Base-by-base conservation (phyloP, 2,329 filamentous ascomycete species). In the Cladophialophora exuberans region DNA sequence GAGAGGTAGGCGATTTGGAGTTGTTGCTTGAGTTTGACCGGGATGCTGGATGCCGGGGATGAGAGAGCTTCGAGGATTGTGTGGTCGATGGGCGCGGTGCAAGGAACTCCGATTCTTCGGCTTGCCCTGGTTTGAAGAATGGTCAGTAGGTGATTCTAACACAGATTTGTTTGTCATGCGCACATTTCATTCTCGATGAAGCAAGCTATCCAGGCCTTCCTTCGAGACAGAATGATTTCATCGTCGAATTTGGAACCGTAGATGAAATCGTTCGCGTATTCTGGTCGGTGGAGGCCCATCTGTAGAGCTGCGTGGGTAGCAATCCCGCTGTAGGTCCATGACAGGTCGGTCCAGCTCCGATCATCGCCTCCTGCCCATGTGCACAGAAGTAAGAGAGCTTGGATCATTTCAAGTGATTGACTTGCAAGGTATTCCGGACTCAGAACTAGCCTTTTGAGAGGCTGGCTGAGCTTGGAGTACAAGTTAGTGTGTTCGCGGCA, bases 111-210 rank as follows among this genome's bases (percentile, higher is more conserved):
- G 9, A 49, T 49, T 31, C 46, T 39, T 15, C 46, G 46, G 35
- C 46, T 49, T 30, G 46, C 46, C 46, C 46, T 49, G 23, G 6
- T 25, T 11, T 13, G 9, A 35, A 22, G 28, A n/a, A n/a, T n/a
- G 6, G 25, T 49, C 35, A 49, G 46, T 18, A 15, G 42, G 20
- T 10, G 18, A 43, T 45, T n/a, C n/a, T n/a, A n/a, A n/a, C n/a
- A n/a, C 44, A 20, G 35, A 49, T 17, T 17, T 13, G 4, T 15
- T 1, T 20, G 9, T 22, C 20, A 49, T 6, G 10, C 46, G 30
- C 39, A 49, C 46, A 49, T 49, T 26, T 49, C 46, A 38, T 49
- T 49, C n/a, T 38, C 46, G 22, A 49, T 49, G 33, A 49, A 49
- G 23, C 46, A 49, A 25, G 46, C 46, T 38, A 49, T 39, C 46